Conservation (phyloP, 2,329 filamentous ascomycete species). For the Trichoderma arundinaceum region DNA sequence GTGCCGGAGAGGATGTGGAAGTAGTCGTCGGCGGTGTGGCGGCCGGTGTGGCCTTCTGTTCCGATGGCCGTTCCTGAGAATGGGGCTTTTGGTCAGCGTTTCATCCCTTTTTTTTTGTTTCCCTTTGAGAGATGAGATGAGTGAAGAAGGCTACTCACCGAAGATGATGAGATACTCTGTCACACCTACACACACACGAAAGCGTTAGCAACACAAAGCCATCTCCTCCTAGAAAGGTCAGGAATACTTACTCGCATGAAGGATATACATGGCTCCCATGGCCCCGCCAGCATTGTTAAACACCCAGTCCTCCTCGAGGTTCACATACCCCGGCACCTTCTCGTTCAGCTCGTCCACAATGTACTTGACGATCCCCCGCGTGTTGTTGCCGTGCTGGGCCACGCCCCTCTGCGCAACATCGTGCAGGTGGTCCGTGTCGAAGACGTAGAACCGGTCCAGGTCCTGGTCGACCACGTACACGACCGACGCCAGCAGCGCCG, state of each 20-base stretch:
- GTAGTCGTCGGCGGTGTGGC: slow-evolving; percentile 92
- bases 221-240: neutral
- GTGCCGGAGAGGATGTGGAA: slow-evolving; percentile 86
- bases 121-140: neutral
- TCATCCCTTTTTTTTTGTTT: neutral
- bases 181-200: slow-evolving; percentile 56
- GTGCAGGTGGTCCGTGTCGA: slow-evolving; percentile 71
- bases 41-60: slow-evolving; percentile 86
- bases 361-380: slow-evolving; percentile 67
- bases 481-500: slow-evolving; percentile 60
- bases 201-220: slow-evolving; percentile 24
- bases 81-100: neutral
- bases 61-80: slow-evolving; percentile 69
- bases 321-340: slow-evolving; percentile 62
- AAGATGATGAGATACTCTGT: slow-evolving; percentile 93
- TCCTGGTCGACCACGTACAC: slow-evolving; percentile 64
- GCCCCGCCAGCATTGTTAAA: slow-evolving; percentile 92
- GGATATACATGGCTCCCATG: slow-evolving; percentile 90
- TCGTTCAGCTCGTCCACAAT: slow-evolving; percentile 71
- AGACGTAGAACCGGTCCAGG: slow-evolving; percentile 74
- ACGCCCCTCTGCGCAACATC: slow-evolving; percentile 71
- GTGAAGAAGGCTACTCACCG: slow-evolving; percentile 47
- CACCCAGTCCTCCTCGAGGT: slow-evolving; percentile 79
- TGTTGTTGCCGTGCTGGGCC: slow-evolving; percentile 74
- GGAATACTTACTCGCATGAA: slow-evolving; percentile 73